phyloP scores from a whole-genome alignment of 108 stramenopile genomes.

The Asterionellopsis glacialis region DNA sequence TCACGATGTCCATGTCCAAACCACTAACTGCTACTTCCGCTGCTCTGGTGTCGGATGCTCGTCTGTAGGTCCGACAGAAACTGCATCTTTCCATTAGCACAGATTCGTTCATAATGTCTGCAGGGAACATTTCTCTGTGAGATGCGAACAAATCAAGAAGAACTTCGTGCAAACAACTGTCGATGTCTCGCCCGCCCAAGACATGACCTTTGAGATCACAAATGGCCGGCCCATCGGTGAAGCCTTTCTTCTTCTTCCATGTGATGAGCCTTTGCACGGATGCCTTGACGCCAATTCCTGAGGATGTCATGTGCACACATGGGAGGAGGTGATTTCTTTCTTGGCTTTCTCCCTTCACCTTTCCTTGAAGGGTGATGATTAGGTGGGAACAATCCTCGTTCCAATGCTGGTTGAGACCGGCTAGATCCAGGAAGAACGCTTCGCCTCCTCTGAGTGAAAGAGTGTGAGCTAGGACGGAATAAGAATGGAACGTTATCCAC shows the following conservation, averaged over 20 bases:
- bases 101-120: neutral
- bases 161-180: neutral
- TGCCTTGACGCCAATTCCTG: neutral
- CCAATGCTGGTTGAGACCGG: neutral
- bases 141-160: no score
- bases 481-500: neutral
- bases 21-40: neutral
- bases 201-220: neutral
- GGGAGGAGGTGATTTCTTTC: constrained; percentile 1
- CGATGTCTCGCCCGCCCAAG: neutral
- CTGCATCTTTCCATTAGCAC: neutral
- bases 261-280: constrained; percentile 1
- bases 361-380: neutral
- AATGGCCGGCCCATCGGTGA: neutral
- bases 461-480: neutral
- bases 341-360: constrained; percentile 2
- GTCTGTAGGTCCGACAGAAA: neutral
- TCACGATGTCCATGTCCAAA: neutral
- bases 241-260: neutral
- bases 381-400: neutral
- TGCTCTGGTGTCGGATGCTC: neutral
- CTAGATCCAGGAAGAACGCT: neutral
- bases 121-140: neutral
- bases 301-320: neutral
- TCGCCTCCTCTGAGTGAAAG: neutral